A percentile compares a stretch with the other conserved stretches of the same genome.
Conservation (phyloP, 164 flowering plant species). For the Magnolia changhungtana region DNA sequence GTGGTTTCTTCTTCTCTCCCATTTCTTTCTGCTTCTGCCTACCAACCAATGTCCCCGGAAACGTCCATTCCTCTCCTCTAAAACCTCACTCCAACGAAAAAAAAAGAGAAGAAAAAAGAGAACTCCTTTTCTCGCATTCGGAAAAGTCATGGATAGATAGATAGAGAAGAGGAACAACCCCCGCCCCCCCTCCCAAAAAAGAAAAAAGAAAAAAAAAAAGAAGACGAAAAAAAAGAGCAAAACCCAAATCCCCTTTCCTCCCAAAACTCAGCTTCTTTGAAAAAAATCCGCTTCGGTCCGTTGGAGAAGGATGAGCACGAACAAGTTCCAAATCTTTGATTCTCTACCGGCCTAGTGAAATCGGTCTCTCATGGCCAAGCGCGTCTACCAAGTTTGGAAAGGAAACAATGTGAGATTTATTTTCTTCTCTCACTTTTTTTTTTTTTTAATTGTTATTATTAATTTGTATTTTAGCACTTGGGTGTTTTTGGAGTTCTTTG, state of each 20-base stretch:
- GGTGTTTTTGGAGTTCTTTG: slow-evolving; percentile 4
- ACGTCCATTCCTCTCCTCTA: background rate
- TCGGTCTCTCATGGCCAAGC: slow-evolving; percentile 43
- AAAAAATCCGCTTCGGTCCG: background rate
- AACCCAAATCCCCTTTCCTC: background rate
- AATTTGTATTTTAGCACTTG: background rate
- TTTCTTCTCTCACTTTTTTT: background rate
- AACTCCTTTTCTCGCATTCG: background rate
- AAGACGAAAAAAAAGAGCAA: background rate
- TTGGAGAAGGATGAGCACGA: slow-evolving; percentile 19
- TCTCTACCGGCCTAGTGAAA: slow-evolving; percentile 32
- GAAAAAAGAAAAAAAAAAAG: background rate
- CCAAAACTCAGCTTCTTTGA: background rate
- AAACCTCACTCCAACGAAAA: background rate
- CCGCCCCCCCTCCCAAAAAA: background rate
- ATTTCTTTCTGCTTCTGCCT: background rate
- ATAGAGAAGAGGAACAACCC: background rate
- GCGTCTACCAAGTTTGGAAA: slow-evolving; percentile 66
- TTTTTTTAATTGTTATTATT: background rate
- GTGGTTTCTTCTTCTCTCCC: background rate
- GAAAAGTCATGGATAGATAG: background rate
- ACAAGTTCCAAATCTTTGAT: slow-evolving; percentile 35
- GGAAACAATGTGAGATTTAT: slow-evolving; percentile 50
- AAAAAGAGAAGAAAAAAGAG: too few species aligned
- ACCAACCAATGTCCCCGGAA: background rate